A percentile compares a stretch with the other conserved stretches of the same genome.
Conservation (phyloP, 371 early-diverging fungal species). For the Enterocytospora artemiae region DNA sequence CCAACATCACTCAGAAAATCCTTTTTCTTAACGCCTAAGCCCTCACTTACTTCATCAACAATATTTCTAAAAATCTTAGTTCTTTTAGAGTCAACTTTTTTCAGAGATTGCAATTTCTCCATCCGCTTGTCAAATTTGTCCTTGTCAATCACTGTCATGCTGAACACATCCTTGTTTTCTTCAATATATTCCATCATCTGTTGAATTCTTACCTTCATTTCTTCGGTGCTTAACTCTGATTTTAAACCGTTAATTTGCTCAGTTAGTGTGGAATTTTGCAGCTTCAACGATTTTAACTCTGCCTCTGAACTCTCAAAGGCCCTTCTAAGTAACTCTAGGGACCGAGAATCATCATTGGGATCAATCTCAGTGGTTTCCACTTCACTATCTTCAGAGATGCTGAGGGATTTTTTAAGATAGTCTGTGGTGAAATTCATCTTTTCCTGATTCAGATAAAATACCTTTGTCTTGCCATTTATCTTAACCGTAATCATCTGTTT, state of each 20-base stretch:
- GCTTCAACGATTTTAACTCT: slow-evolving; percentile 2
- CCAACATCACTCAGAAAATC: slow-evolving; percentile 49
- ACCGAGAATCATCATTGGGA: not conserved
- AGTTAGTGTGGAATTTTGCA: slow-evolving; percentile 11
- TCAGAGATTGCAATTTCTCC: slow-evolving; percentile 6
- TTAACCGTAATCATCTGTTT: slow-evolving; percentile 25
- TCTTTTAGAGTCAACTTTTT: slow-evolving; percentile 28
- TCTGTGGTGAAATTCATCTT: slow-evolving; percentile 9
- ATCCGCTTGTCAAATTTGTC: slow-evolving; percentile 33
- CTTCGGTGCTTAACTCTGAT: slow-evolving; percentile 29
- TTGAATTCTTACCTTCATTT: slow-evolving; percentile 30
- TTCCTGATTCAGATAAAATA: slow-evolving; percentile 36
- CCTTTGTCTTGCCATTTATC: slow-evolving; percentile 24
- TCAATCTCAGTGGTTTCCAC: slow-evolving; percentile 11
- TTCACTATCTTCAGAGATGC: not conserved
- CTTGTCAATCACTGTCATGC: slow-evolving; percentile 19
- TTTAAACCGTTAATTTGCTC: slow-evolving; percentile 15
- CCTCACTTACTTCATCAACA: slow-evolving; percentile 39
- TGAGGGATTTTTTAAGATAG: not conserved
- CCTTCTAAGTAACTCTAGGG: slow-evolving; percentile 4
- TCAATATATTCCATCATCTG: slow-evolving; percentile 4
- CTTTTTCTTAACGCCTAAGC: slow-evolving; percentile 34
- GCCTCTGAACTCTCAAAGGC: not conserved
- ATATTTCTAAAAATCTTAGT: slow-evolving; percentile 43
- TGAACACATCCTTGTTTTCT: slow-evolving; percentile 7